A percentile compares a stretch with the other conserved stretches of the same genome.
Conservation (phyloP, 2,329 filamentous ascomycete genomes). For the Trichothecium roseum region DNA sequence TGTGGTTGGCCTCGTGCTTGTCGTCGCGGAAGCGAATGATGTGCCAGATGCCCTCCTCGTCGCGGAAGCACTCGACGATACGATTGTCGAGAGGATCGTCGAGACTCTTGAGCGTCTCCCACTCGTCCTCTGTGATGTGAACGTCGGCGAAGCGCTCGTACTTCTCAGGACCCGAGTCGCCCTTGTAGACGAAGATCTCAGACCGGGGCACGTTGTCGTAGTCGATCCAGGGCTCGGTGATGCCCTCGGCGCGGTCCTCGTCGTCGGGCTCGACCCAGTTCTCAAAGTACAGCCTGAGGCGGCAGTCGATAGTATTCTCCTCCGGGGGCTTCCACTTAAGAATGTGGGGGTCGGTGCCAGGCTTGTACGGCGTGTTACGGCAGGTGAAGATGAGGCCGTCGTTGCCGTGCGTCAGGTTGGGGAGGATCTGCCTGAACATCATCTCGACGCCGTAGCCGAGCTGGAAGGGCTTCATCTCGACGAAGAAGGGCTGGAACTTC, state of each 20-base stretch:
- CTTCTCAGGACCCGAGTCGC: conserved; percentile 35
- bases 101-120: conserved; percentile 69
- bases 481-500: conserved; percentile 62
- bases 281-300: conserved; percentile 63
- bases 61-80: conserved; percentile 84
- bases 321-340: conserved; percentile 95
- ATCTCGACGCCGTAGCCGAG: conserved; percentile 79
- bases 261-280: conserved; percentile 55
- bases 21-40: conserved; percentile 87
- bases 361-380: conserved; percentile 72
- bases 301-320: conserved; percentile 93
- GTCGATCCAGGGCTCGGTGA: conserved; percentile 55
- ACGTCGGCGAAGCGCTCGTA: conserved; percentile 61
- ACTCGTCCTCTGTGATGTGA: conserved; percentile 64
- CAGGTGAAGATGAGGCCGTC: conserved; percentile 98
- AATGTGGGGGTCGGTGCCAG: conserved; percentile 86
- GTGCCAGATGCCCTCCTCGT: conserved; percentile 67
- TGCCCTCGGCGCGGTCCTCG: conserved; percentile 55
- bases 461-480: conserved; percentile 85
- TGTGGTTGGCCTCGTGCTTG: conserved; percentile 85
- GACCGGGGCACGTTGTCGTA: conserved; percentile 72
- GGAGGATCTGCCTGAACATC: conserved; percentile 85
- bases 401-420: conserved; percentile 79
- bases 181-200: conserved; percentile 60
- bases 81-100: conserved; percentile 71